phyloP scores from a whole-genome alignment of 208 protist genomes.

The Acanthamoeba lenticulata region DNA sequence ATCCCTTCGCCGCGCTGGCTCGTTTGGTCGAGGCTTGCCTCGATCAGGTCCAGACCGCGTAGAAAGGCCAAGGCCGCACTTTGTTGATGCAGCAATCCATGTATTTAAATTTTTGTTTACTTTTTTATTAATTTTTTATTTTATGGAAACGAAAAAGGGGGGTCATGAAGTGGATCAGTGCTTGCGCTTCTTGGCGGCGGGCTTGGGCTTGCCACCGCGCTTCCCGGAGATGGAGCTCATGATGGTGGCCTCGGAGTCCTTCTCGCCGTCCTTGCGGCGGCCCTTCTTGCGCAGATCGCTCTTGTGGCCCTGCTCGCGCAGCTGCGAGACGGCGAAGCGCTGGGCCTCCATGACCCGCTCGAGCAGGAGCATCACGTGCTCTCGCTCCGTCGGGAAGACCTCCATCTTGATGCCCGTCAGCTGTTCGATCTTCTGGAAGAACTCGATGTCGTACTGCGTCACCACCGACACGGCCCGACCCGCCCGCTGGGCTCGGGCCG shows the following conservation, averaged over 20 bases:
- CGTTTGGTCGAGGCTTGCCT: neutral
- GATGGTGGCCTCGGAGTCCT: neutral
- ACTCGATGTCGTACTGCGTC: constrained; percentile 98
- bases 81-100: neutral
- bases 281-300: constrained; percentile 15
- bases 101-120: neutral
- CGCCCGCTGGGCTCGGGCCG: constrained; percentile 93
- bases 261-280: neutral
- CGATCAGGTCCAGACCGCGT: neutral
- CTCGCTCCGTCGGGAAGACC: constrained; percentile 76
- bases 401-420: constrained; percentile 91
- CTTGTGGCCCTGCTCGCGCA: neutral
- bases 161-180: neutral
- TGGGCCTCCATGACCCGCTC: constrained; percentile 84
- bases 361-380: constrained; percentile 80
- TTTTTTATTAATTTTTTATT: neutral
- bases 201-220: neutral
- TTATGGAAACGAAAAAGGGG: too few species aligned
- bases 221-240: constrained; percentile 43
- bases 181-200: constrained; percentile 16
- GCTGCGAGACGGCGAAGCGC: constrained; percentile 66
- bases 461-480: constrained; percentile 95
- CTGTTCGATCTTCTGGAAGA: constrained; percentile 98
- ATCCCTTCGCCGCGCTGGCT: neutral
- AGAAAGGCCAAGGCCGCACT: too few species aligned